These are phyloP conservation scores for Entamoeba nuttalli DNA, from an alignment of 208 protist genomes.

Conservation along the genomic window DNA sequence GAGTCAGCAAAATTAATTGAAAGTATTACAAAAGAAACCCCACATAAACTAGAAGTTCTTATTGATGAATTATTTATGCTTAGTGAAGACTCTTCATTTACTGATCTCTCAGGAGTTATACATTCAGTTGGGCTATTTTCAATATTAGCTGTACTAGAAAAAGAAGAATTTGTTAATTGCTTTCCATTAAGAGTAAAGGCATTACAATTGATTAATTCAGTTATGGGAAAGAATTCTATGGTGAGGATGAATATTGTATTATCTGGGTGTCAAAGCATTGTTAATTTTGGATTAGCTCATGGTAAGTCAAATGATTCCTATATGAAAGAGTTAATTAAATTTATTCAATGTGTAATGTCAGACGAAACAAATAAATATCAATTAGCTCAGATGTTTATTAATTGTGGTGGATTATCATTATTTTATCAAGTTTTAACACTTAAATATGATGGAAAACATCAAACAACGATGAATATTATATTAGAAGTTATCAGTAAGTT, in stretches of 20 bases:
- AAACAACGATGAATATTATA: background rate
- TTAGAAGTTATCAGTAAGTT: background rate
- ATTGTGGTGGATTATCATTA: background rate
- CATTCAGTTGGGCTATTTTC: background rate
- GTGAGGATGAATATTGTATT: background rate
- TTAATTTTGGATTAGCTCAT: background rate
- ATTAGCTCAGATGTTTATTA: background rate
- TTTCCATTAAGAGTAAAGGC: background rate
- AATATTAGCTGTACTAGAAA: background rate
- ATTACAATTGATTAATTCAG: background rate
- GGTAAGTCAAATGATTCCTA: background rate
- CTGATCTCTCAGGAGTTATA: background rate
- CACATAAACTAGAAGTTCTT: background rate
- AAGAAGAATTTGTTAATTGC: background rate
- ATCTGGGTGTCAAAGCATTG: background rate
- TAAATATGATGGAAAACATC: background rate
- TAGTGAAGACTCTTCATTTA: background rate
- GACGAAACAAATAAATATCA: background rate
- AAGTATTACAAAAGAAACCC: background rate
- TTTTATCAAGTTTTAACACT: background rate
- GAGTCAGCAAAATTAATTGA: background rate
- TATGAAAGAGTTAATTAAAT: background rate
- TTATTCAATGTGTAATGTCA: background rate
- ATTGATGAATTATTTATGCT: background rate
- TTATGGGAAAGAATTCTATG: background rate